These are phyloP conservation scores for Trichoderma sp. DNA, from an alignment of 2,329 filamentous ascomycete species.

Conservation along the genomic window DNA sequence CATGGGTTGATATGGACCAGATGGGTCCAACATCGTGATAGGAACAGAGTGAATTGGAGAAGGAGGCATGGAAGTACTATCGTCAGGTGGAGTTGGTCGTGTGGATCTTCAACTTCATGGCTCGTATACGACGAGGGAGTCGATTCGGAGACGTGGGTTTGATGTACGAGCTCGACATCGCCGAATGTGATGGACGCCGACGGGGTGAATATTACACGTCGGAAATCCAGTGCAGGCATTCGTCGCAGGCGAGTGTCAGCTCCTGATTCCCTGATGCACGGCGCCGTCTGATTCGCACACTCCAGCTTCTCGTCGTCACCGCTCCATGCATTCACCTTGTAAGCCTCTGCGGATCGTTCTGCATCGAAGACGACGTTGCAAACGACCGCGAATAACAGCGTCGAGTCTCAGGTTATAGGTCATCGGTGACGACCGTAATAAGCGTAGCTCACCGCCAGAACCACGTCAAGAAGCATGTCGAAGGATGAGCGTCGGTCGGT, in stretches of 20 bases:
- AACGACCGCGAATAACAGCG: background rate
- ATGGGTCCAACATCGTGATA: background rate
- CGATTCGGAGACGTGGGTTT: background rate
- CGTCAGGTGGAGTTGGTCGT: background rate
- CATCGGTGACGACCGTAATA: background rate
- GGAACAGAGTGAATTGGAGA: background rate
- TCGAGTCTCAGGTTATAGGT: background rate
- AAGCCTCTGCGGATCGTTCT: background rate
- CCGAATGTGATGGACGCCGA: background rate
- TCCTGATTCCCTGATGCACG: background rate
- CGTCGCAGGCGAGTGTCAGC: constrained; percentile 12
- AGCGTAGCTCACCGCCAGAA: constrained; percentile 14
- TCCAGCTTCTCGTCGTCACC: constrained; percentile 8
- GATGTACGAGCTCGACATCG: background rate
- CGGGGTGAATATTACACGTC: background rate
- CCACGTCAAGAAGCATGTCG: background rate
- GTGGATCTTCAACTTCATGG: background rate
- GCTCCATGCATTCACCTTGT: background rate
- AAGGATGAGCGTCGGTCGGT: constrained; percentile 7
- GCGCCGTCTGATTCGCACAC: background rate
- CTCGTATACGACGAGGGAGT: background rate
- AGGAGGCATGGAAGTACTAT: background rate
- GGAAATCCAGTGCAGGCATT: constrained; percentile 1
- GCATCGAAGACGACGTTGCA: background rate
- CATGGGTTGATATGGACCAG: background rate